These are phyloP conservation scores for Penstemon davidsonii DNA, from an alignment of 257 asterid genomes.

Conservation along the genomic window DNA sequence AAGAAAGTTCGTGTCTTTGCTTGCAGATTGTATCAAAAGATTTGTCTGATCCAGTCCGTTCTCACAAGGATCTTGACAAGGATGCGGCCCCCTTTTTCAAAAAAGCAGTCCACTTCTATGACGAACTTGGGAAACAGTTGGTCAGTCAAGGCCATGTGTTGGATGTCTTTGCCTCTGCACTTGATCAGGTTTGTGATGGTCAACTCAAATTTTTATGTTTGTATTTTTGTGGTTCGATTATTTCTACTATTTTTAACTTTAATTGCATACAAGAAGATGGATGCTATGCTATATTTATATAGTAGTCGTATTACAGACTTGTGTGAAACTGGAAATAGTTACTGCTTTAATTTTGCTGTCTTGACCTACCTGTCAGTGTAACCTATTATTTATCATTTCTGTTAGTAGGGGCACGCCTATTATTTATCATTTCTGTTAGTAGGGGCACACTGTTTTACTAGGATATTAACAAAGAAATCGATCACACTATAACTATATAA, in stretches of 20 bases:
- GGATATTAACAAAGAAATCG: background rate
- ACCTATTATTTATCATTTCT: background rate
- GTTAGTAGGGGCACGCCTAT: background rate
- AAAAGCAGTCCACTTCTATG: slow-evolving; percentile 82
- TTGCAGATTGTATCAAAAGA: slow-evolving; percentile 91
- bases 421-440: background rate
- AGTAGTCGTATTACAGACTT: slow-evolving; percentile 18
- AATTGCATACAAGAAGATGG: too few relatives aligned
- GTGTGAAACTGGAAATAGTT: slow-evolving; percentile 3
- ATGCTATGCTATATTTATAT: slow-evolving; percentile 2
- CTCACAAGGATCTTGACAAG: slow-evolving; percentile 97
- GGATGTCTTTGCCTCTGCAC: slow-evolving; percentile 98
- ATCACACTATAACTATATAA: background rate
- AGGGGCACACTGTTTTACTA: slow-evolving; percentile 12
- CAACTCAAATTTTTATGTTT: slow-evolving; percentile 2
- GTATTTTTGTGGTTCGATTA: too few relatives aligned
- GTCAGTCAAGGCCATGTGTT: slow-evolving; percentile 88
- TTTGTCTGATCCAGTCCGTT: slow-evolving; percentile 93
- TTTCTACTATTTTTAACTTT: too few relatives aligned
- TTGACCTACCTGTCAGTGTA: too few relatives aligned
- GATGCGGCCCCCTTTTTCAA: slow-evolving; percentile 88
- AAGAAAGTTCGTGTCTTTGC: background rate
- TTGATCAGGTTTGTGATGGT: slow-evolving; percentile 77
- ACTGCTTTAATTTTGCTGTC: background rate
- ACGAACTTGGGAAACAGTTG: slow-evolving; percentile 85